Base-by-base conservation (phyloP, 2,329 filamentous ascomycete species). In the Diaporthe batatas region DNA sequence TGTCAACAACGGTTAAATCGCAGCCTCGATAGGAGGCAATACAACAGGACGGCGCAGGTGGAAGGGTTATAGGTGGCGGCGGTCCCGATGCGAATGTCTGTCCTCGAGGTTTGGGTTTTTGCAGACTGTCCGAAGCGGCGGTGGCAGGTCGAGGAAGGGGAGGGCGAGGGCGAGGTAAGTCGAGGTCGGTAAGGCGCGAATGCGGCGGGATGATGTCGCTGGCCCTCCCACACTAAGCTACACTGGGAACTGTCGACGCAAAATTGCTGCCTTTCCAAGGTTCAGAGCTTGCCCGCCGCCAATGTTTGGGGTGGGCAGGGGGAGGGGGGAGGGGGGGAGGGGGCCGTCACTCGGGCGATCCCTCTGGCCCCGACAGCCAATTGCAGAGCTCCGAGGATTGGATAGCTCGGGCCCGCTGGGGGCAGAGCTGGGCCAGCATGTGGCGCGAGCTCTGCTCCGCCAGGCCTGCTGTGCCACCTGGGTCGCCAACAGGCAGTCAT, bases 171-270 rank as follows among this genome's bases (percentile, higher is more conserved):
- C 62, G 44, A 67, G 62, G 62, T 25, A 16, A 29, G 47, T 67
- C 62, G 62, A 67, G 62, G 62, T 51, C 62, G 62, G 62, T 65
- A 65, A 65, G 62, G 62, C 44, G 12, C 29, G 29, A 34, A 51
- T n/a, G 62, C 62, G 44, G 44, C 62, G 62, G 62, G 62, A 67
- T 67, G 62, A 67, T 67, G 62, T 67, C 47, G 62, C 39, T 67
- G 47, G 62, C 62, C 32, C 62, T 39, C 62, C 62, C 62, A 67
- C 62, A 53, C 62, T 67, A 67, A 25, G 16, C 62, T 39, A 23
- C 62, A 39, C 62, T 53, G 4, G 62, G 62, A 53, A 53, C 32
- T 21, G 32, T 53, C 32, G 6, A 53, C 32, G 32, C 44, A 67
- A 53, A 67, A 67, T 39, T 53, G 62, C 62, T 67, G 62, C 62